Base-by-base conservation (phyloP, 176 grass and related monocot species). In the Bromus sterilis region DNA sequence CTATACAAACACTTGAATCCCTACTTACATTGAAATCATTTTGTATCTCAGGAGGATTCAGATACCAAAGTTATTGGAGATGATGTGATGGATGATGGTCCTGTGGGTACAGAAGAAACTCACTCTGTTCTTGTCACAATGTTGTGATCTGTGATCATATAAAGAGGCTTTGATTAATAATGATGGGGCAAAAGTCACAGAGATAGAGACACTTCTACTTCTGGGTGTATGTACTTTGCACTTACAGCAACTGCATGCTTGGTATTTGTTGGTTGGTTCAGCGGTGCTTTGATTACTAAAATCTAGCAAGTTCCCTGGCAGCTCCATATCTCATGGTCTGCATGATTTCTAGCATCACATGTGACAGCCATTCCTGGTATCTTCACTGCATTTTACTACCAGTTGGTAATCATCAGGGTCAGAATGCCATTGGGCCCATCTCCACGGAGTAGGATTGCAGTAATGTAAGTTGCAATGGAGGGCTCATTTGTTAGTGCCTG, bases 161-260 rank as follows among this genome's bases (percentile, higher is more conserved):
- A 94, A 89, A 72, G 90, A 94, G 82, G 92, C 90, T 68, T 79
- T 97, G 57, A 28, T 63, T 75, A 91, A 89, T 48, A 84, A 60
- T 10, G 92, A 93, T 73, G 57, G 75, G 75, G 34, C 69, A 30
- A 89, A 91, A 87, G 21, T 78, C 29, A 33, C 83, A 55, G 86
- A 97, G 71, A 89, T 97, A 61, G 92, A 94, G 77, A 39, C 68
- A 35, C 85, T 92, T 82, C 83, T 94, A 44, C 64, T 87, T 60
- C n/a, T n/a, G n/a, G n/a, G n/a, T n/a, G n/a, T n/a, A n/a, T n/a
- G n/a, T n/a, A n/a, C n/a, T n/a, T n/a, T n/a, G n/a, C n/a, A n/a
- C n/a, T n/a, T n/a, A n/a, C n/a, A n/a, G n/a, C n/a, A n/a, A n/a
- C n/a, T n/a, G n/a, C n/a, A n/a, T n/a, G n/a, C n/a, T n/a, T n/a